Percentiles rank a stretch among this genome's conserved stretches.
These are phyloP conservation scores for Venturia effusa DNA, from an alignment of 2,329 filamentous ascomycete species.

Conservation along the genomic window DNA sequence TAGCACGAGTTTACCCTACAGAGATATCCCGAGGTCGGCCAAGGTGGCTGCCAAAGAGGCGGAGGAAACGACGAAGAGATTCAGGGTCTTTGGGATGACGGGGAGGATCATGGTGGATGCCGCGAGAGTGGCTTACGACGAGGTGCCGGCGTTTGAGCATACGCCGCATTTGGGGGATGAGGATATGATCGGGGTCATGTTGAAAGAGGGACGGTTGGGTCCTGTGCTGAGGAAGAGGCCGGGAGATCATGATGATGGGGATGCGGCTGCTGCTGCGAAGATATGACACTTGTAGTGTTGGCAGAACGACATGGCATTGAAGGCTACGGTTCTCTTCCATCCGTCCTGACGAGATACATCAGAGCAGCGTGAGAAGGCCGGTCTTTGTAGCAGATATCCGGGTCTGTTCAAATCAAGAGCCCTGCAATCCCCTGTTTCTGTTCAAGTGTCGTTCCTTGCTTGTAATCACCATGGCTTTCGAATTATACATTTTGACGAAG, in stretches of 20 bases:
- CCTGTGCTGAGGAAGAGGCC: slow-evolving; percentile 37
- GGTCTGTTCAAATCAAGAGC: too few relatives aligned
- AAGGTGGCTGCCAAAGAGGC: slow-evolving; percentile 3
- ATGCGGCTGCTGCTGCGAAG: slow-evolving; percentile 40
- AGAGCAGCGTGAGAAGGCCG: too few relatives aligned
- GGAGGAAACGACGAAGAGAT: slow-evolving; percentile 44
- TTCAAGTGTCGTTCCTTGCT: too few relatives aligned
- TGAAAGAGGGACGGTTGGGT: slow-evolving; percentile 45
- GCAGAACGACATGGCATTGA: too few relatives aligned
- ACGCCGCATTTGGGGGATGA: slow-evolving; percentile 56
- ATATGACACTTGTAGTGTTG: slow-evolving; percentile 17
- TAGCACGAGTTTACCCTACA: slow-evolving; percentile 13
- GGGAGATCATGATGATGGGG: slow-evolving; percentile 40
- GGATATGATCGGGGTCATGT: slow-evolving; percentile 48
- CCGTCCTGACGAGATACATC: too few relatives aligned
- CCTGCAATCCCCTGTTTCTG: too few relatives aligned
- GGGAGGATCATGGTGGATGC: slow-evolving; percentile 82
- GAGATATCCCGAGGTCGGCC: background rate
- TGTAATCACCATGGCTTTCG: too few relatives aligned
- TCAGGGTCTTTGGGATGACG: slow-evolving; percentile 92
- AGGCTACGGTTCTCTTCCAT: too few relatives aligned
- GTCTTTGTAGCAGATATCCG: too few relatives aligned
- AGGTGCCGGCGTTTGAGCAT: slow-evolving; percentile 76
- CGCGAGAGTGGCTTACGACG: slow-evolving; percentile 70
- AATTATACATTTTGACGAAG: too few relatives aligned